Evolutionary conservation across 305 asterid species (phyloP).

Genomic region (Fraxinus platypoda): DNA sequence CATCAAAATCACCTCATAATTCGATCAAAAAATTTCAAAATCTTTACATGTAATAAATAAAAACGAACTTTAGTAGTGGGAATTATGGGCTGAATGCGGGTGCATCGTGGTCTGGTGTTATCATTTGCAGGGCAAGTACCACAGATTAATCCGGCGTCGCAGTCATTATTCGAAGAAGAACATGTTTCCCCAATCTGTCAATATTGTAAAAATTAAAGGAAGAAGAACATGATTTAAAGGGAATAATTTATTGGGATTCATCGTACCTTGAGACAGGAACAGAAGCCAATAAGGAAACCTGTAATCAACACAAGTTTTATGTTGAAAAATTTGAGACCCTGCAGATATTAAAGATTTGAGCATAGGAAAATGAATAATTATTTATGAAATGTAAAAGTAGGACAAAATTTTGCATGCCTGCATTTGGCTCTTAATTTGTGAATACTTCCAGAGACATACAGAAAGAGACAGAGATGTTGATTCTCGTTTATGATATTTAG

Average conservation of each 20-base stretch:
- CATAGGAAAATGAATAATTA: not conserved
- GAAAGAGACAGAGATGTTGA: not conserved
- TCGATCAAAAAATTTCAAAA: not conserved
- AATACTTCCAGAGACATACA: not conserved
- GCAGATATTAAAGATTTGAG: slow-evolving; percentile 6
- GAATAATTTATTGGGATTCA: not conserved
- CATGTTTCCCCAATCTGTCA: slow-evolving; percentile 82
- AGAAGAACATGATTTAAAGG: not conserved
- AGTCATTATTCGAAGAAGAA: slow-evolving; percentile 38
- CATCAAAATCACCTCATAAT: not conserved
- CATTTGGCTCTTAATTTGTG: slow-evolving; percentile 19
- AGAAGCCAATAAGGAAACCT: slow-evolving; percentile 30
- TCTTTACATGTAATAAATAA: not conserved
- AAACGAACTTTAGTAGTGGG: slow-evolving; percentile 58
- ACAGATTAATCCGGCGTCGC: slow-evolving; percentile 67
- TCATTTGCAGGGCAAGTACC: slow-evolving; percentile 59
- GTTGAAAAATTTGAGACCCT: slow-evolving; percentile 25
- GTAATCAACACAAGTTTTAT: slow-evolving; percentile 31
- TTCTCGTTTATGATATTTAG: not conserved
- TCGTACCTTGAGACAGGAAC: slow-evolving; percentile 45
- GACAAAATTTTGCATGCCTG: slow-evolving; percentile 24
- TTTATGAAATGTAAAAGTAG: not conserved
- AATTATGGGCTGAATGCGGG: slow-evolving; percentile 52
- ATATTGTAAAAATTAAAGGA: not conserved
- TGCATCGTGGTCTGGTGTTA: slow-evolving; percentile 72